These are phyloP conservation scores for Fagopyrum tataricum DNA, from an alignment of 148 eudicot species.

Conservation along the genomic window DNA sequence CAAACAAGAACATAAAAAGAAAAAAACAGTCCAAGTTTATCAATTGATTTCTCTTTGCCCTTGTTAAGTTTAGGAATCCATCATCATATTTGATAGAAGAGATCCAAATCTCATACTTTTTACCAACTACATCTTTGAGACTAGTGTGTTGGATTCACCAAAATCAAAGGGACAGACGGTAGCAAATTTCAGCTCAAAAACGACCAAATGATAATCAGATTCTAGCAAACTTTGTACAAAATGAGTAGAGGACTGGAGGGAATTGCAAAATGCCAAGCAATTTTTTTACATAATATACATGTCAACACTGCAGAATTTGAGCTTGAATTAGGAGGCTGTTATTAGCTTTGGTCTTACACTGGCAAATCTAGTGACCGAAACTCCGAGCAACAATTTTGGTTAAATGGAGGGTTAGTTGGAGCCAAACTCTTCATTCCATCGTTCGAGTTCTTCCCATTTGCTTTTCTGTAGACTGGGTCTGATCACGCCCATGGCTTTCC, in stretches of 20 bases:
- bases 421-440: conserved; percentile 81
- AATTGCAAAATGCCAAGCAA: background rate
- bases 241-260: background rate
- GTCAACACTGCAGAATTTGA: background rate
- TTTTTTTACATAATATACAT: background rate
- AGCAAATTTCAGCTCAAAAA: no score
- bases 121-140: no score
- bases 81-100: no score
- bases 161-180: no score
- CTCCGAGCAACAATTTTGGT: background rate
- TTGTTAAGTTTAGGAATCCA: no score
- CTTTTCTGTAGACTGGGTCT: conserved; percentile 83
- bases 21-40: no score
- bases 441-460: conserved; percentile 93
- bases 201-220: no score
- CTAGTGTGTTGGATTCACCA: no score
- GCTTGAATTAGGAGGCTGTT: background rate
- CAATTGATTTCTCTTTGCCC: no score
- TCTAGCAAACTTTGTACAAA: no score
- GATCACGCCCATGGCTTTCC: conserved; percentile 66
- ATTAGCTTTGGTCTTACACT: background rate
- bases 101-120: no score
- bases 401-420: conserved; percentile 34
- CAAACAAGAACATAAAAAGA: no score
- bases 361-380: background rate